Conservation (phyloP, 2,329 filamentous ascomycete genomes). For the Fusarium floridanum region DNA sequence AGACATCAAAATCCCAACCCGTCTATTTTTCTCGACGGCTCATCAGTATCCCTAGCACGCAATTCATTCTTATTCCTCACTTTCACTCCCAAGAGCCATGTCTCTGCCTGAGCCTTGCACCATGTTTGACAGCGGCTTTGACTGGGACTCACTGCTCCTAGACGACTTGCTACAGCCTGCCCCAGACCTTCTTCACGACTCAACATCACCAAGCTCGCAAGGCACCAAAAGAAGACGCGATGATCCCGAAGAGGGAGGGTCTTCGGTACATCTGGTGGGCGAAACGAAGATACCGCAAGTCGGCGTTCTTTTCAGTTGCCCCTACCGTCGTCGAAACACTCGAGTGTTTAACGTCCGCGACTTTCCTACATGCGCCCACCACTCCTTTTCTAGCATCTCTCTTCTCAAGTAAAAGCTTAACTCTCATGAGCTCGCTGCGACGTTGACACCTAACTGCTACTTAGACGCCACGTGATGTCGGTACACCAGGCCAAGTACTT, state of each 20-base stretch:
- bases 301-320: background rate
- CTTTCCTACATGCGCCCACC: background rate
- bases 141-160: background rate
- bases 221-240: background rate
- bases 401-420: background rate
- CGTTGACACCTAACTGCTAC: fast-evolving
- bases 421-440: background rate
- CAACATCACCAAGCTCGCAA: background rate
- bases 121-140: background rate
- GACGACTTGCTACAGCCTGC: background rate
- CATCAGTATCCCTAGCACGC: too few species aligned
- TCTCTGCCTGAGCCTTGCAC: background rate
- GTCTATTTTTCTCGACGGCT: too few species aligned
- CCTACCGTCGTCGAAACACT: background rate
- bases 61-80: background rate
- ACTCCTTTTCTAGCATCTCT: background rate
- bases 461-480: background rate
- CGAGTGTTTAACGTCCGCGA: background rate
- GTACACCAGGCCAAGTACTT: background rate
- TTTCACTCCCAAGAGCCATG: background rate
- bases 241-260: background rate
- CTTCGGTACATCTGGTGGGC: too few species aligned
- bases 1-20: too few species aligned
- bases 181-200: background rate
- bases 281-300: background rate